These are phyloP conservation scores for Mucor plumbeus DNA, from an alignment of 371 early-diverging fungal species.

Conservation along the genomic window DNA sequence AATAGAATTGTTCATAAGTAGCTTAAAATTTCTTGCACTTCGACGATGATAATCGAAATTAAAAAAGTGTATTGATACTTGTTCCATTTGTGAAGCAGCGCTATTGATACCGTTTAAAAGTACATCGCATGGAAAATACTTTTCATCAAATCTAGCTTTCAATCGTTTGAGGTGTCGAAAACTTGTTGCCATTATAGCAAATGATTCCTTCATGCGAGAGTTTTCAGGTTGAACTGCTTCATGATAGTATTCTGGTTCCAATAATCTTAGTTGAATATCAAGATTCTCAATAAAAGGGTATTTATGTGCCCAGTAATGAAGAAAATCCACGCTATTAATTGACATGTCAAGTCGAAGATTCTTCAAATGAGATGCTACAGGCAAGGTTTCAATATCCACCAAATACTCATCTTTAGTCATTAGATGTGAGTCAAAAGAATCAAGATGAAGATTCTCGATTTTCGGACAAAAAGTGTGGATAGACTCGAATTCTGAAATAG, in stretches of 20 bases:
- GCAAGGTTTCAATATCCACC: slow-evolving; percentile 14
- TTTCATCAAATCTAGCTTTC: slow-evolving; percentile 22
- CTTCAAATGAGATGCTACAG: not conserved
- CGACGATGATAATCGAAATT: slow-evolving; percentile 25
- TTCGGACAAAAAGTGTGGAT: slow-evolving; percentile 21
- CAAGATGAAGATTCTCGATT: slow-evolving; percentile 1
- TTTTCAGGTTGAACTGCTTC: slow-evolving; percentile 13
- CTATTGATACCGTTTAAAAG: slow-evolving; percentile 16
- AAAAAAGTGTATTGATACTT: slow-evolving; percentile 14
- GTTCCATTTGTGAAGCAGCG: not conserved
- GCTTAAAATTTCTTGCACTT: slow-evolving; percentile 18
- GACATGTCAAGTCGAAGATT: slow-evolving; percentile 7
- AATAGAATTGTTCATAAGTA: slow-evolving; percentile 14
- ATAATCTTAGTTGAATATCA: slow-evolving; percentile 10
- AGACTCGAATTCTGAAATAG: slow-evolving; percentile 19
- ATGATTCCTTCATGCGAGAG: slow-evolving; percentile 19
- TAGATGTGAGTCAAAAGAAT: slow-evolving; percentile 2
- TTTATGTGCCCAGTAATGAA: slow-evolving; percentile 23
- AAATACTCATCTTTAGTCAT: not conserved
- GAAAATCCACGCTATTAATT: slow-evolving; percentile 16
- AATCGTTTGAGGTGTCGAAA: slow-evolving; percentile 14
- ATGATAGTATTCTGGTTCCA: slow-evolving; percentile 17
- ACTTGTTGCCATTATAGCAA: slow-evolving; percentile 15
- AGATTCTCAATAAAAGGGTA: slow-evolving; percentile 18
- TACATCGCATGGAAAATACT: slow-evolving; percentile 24